Conservation (phyloP, 768 basidiomycete genomes). For the Termitomyces sp. region DNA sequence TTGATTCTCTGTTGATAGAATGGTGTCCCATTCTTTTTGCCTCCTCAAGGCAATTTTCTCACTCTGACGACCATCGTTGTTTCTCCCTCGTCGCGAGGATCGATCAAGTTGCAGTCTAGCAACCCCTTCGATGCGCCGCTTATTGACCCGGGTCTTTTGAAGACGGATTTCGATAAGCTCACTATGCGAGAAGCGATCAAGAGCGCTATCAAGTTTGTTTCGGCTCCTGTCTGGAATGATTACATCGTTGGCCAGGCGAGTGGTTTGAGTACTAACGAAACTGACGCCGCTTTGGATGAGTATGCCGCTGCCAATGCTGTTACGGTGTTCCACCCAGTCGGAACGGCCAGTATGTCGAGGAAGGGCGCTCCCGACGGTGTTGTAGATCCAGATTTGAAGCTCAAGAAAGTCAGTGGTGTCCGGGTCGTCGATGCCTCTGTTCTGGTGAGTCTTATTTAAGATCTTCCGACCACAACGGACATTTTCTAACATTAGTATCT, state of each 20-base stretch:
- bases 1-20: slow-evolving; percentile 3
- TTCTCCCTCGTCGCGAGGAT: slow-evolving; percentile 3
- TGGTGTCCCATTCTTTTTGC: not conserved
- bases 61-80: slow-evolving; percentile 6
- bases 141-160: slow-evolving; percentile 44
- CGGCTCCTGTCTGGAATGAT: slow-evolving; percentile 12
- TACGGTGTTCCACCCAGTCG: slow-evolving; percentile 18
- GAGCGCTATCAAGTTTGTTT: slow-evolving; percentile 12
- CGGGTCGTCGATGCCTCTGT: slow-evolving; percentile 32
- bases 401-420: slow-evolving; percentile 25
- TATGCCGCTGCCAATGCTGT: slow-evolving; percentile 16
- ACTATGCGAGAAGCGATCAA: slow-evolving; percentile 20
- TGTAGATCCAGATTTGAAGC: slow-evolving; percentile 25
- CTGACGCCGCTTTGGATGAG: slow-evolving; percentile 18
- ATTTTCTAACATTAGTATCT: not conserved
- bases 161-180: slow-evolving; percentile 14
- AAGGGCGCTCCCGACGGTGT: slow-evolving; percentile 22
- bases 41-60: slow-evolving; percentile 10
- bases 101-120: slow-evolving; percentile 27
- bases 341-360: slow-evolving; percentile 23
- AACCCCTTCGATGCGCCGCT: slow-evolving; percentile 38
- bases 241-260: slow-evolving; percentile 9
- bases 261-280: not conserved
- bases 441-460: slow-evolving; percentile 17
- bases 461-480: too few relatives aligned